Conservation (phyloP, 257 asterid genomes). For the Coffea eugenioides region DNA sequence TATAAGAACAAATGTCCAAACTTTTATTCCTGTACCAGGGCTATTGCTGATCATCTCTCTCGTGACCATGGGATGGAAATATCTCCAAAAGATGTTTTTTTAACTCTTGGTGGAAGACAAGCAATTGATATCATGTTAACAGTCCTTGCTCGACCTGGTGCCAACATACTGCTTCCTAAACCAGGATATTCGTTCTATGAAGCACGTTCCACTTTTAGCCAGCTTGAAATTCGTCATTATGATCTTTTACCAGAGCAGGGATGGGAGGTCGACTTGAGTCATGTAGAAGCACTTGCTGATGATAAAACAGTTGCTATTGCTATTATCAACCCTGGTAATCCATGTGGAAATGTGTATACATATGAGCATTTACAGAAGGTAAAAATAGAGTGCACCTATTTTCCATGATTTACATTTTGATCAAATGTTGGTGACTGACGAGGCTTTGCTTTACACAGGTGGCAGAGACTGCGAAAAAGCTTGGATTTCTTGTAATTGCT, state of each 20-base stretch:
- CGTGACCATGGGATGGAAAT: slow-evolving; percentile 41
- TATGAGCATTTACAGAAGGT: slow-evolving; percentile 62
- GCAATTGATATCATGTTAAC: slow-evolving; percentile 57
- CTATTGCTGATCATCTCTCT: slow-evolving; percentile 58
- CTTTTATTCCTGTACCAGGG: slow-evolving; percentile 32
- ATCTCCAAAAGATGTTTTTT: slow-evolving; percentile 44
- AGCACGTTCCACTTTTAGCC: slow-evolving; percentile 51
- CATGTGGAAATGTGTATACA: slow-evolving; percentile 66
- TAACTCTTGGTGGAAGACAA: slow-evolving; percentile 66
- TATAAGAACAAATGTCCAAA: background rate
- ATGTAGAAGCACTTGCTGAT: slow-evolving; percentile 59
- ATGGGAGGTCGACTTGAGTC: slow-evolving; percentile 70
- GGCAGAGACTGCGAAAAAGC: slow-evolving; percentile 57
- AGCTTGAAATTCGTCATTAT: slow-evolving; percentile 58
- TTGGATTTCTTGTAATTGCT: slow-evolving; percentile 58
- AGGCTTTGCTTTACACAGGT: slow-evolving; percentile 31
- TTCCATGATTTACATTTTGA: slow-evolving; percentile 5
- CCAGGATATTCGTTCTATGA: slow-evolving; percentile 68
- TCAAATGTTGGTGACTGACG: background rate
- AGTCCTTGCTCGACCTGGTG: slow-evolving; percentile 59
- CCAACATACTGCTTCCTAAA: slow-evolving; percentile 59
- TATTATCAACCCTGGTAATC: slow-evolving; percentile 72
- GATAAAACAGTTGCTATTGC: slow-evolving; percentile 68
- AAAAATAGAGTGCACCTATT: background rate
- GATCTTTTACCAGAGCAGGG: slow-evolving; percentile 53